Conservation (phyloP, 176 grass and related monocot genomes). For the Alopecurus myosuroides region DNA sequence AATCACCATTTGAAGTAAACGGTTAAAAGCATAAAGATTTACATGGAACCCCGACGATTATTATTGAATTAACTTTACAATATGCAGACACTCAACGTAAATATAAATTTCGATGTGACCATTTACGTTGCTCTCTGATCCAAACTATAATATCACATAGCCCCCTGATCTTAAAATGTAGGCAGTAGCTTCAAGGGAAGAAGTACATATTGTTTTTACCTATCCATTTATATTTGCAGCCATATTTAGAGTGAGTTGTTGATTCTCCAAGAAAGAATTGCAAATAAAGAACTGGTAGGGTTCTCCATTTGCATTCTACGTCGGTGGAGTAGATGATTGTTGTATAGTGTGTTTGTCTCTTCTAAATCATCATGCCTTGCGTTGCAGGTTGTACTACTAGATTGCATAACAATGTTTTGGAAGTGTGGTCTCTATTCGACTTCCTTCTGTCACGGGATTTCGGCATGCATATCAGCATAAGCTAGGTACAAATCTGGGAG, state of each 20-base stretch:
- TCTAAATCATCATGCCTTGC: slow-evolving; percentile 9
- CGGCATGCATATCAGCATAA: too few relatives aligned
- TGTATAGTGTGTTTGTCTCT: neutral
- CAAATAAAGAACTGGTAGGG: slow-evolving; percentile 65
- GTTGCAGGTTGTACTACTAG: slow-evolving; percentile 66
- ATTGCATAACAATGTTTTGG: too few relatives aligned
- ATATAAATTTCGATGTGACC: neutral
- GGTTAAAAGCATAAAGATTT: neutral
- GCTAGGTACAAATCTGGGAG: too few relatives aligned
- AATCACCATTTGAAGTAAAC: neutral
- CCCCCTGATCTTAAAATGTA: neutral
- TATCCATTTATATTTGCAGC: too few relatives aligned
- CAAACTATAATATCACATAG: neutral
- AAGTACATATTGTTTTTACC: too few relatives aligned
- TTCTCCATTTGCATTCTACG: slow-evolving; percentile 5
- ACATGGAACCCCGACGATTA: neutral
- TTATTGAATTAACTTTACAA: neutral
- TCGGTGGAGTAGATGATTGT: neutral
- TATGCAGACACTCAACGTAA: neutral
- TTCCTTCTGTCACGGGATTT: too few relatives aligned
- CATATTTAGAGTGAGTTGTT: slow-evolving; percentile 72
- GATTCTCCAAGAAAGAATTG: slow-evolving; percentile 76
- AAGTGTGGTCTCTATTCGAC: too few relatives aligned
- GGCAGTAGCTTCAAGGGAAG: too few relatives aligned
- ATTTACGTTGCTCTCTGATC: neutral